These are phyloP conservation scores for Yamadazyma phyllophila DNA, from an alignment of 805 yeast species.

Conservation along the genomic window DNA sequence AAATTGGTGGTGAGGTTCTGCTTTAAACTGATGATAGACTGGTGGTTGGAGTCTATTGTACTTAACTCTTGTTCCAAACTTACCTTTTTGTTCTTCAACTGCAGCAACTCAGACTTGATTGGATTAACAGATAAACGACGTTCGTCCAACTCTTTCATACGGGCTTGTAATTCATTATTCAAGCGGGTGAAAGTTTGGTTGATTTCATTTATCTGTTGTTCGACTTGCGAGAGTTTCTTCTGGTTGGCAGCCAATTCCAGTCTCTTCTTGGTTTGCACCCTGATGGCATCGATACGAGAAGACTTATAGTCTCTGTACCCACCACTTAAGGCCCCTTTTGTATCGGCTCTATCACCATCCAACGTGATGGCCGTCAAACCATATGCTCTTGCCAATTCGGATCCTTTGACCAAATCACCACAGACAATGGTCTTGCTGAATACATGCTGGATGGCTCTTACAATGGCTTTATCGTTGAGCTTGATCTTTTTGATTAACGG, in stretches of 20 bases:
- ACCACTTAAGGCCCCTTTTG: conserved; percentile 82
- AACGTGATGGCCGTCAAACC: conserved; percentile 77
- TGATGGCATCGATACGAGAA: conserved; percentile 71
- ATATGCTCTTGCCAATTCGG: conserved; percentile 58
- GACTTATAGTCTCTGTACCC: conserved; percentile 72
- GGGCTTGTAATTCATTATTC: conserved; percentile 42
- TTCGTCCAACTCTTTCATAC: conserved; percentile 42
- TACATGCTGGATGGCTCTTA: conserved; percentile 70
- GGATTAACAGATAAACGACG: conserved; percentile 43
- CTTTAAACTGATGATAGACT: conserved; percentile 31
- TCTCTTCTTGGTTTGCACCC: conserved; percentile 51
- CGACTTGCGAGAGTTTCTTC: conserved; percentile 27
- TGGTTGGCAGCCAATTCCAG: conserved; percentile 40
- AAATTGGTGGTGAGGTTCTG: conserved; percentile 38
- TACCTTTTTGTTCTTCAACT: conserved; percentile 38
- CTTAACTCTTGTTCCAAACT: conserved; percentile 44
- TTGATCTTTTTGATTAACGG: conserved; percentile 78
- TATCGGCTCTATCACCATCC: conserved; percentile 88
- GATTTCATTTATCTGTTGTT: conserved; percentile 39
- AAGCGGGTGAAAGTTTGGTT: conserved; percentile 53
- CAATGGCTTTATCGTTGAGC: conserved; percentile 50
- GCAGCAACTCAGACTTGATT: conserved; percentile 40
- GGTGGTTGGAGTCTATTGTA: conserved; percentile 33
- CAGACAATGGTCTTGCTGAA: conserved; percentile 83
- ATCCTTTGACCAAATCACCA: conserved; percentile 63